A percentile compares a stretch with the other conserved stretches of the same genome.
Evolutionary conservation across 1,284 basidiomycete species (phyloP).

Genomic region (Erythrobasidium hasegawianum): DNA sequence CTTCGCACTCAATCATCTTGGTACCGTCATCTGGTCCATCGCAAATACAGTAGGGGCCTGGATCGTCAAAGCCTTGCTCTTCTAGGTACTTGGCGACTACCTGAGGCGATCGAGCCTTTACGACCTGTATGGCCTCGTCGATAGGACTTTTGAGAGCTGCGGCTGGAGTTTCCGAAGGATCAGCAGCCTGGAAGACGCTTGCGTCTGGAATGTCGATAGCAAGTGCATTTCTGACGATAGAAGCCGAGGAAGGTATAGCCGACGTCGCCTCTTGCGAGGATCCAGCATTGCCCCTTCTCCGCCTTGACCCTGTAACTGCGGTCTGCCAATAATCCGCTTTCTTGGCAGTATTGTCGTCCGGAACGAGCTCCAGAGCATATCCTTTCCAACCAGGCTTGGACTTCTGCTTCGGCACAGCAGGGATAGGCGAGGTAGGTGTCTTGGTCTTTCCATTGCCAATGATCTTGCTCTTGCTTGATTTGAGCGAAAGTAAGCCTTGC

Average conservation of each 20-base stretch:
- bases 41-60: not conserved
- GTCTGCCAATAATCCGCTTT: not conserved
- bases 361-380: constrained; percentile 2
- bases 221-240: no score
- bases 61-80: not conserved
- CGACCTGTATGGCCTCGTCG: no score
- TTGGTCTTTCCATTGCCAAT: not conserved
- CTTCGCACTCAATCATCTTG: not conserved
- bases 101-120: no score
- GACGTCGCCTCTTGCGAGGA: no score
- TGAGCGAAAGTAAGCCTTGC: not conserved
- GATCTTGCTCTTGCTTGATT: not conserved
- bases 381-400: constrained; percentile 19
- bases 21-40: not conserved
- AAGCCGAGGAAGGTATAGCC: no score
- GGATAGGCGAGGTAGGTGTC: not conserved
- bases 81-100: not conserved
- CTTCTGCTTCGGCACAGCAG: not conserved
- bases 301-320: no score
- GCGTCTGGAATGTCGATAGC: no score
- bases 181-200: no score
- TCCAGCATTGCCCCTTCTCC: no score
- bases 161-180: no score
- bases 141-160: no score
- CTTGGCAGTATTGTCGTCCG: not conserved